A percentile compares a stretch with the other conserved stretches of the same genome.
Conservation (phyloP, 169 alveolate genomes). For the Eimeria brunetti region DNA sequence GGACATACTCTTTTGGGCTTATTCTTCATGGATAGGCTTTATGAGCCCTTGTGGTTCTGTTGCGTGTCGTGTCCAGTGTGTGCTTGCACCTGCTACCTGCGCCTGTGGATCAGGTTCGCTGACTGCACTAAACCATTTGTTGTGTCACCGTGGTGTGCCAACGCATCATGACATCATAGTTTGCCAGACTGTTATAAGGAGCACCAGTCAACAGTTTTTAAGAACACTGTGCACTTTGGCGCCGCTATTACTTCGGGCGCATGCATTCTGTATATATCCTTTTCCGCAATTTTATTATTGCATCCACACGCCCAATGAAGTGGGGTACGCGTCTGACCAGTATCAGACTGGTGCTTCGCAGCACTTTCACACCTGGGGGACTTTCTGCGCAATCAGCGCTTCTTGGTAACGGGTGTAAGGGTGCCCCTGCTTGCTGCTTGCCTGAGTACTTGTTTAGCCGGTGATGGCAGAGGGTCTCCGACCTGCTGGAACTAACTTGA, state of each 20-base stretch:
- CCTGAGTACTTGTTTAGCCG: neutral
- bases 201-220: neutral
- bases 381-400: conserved; percentile 3
- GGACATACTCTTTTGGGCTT: neutral
- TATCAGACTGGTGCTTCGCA: neutral
- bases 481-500: neutral
- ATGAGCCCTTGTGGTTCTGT: conserved; percentile 2
- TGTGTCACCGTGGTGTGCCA: conserved; percentile 46
- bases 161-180: neutral
- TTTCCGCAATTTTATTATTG: neutral
- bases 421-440: neutral
- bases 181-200: conserved; percentile 8
- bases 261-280: neutral
- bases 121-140: conserved; percentile 38
- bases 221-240: neutral
- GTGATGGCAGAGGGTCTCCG: neutral
- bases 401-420: conserved; percentile 9
- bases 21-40: neutral
- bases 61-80: conserved; percentile 16
- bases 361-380: neutral
- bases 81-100: conserved; percentile 10
- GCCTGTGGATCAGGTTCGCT: neutral
- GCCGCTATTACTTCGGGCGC: conserved; percentile 5
- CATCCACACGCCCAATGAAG: neutral
- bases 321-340: neutral